These are phyloP conservation scores for Cytospora piceicola DNA, from an alignment of 2,329 filamentous ascomycete genomes.

Conservation along the genomic window DNA sequence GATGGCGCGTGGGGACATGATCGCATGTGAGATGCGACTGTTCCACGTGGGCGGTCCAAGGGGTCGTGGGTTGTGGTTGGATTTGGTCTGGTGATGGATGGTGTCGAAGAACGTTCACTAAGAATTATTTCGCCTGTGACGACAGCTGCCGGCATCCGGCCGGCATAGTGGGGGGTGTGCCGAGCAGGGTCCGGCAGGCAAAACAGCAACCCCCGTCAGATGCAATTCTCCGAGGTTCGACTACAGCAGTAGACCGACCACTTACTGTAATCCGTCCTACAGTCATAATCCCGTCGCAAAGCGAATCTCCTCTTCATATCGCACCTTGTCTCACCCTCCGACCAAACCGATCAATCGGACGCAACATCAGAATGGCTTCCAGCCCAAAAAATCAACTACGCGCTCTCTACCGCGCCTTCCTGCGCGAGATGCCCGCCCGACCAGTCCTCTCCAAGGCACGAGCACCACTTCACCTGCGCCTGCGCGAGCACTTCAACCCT, in stretches of 20 bases:
- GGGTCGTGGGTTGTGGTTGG: not conserved
- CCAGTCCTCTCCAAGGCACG: constrained; percentile 59
- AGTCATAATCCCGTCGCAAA: constrained; percentile 4
- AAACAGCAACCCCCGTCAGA: not conserved
- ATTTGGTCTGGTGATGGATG: constrained; percentile 13
- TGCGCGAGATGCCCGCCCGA: constrained; percentile 84
- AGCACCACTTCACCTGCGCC: constrained; percentile 70
- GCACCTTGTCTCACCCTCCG: too few species aligned
- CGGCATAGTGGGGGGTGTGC: not conserved
- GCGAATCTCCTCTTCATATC: not conserved
- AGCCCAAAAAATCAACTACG: constrained; percentile 58
- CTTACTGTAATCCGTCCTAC: not conserved
- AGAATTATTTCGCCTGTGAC: constrained; percentile 24
- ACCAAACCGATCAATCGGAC: not conserved
- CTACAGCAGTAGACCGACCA: not conserved
- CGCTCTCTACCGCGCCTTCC: constrained; percentile 82
- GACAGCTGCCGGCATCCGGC: constrained; percentile 16
- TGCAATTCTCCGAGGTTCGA: constrained; percentile 5
- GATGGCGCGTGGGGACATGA: constrained; percentile 28
- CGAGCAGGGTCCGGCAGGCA: constrained; percentile 11
- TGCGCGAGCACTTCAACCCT: constrained; percentile 65
- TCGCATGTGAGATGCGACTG: constrained; percentile 28
- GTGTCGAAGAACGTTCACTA: constrained; percentile 10
- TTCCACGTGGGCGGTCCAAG: constrained; percentile 18
- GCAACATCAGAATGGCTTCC: constrained; percentile 39